Evolutionary conservation across 2,329 filamentous ascomycete genomes (phyloP).

Genomic region (Lasiodiplodia hormozganensis): DNA sequence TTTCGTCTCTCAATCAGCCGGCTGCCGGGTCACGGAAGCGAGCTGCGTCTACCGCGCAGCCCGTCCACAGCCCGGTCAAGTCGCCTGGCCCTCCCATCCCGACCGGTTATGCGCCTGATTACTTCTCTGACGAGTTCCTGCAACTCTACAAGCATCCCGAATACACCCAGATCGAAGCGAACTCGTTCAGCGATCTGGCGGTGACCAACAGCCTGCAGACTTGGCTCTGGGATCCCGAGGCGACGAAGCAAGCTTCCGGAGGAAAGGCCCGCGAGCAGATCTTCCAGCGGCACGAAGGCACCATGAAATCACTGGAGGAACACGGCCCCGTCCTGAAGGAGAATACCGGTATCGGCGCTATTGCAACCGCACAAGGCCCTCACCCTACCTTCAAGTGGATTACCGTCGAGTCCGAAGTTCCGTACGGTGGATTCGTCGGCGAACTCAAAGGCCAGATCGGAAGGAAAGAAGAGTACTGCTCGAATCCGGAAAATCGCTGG

Average conservation of each 20-base stretch:
- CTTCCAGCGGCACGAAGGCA: constrained; percentile 67
- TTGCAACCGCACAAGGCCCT: constrained; percentile 59
- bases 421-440: constrained; percentile 63
- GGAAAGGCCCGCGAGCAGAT: constrained; percentile 69
- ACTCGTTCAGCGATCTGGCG: constrained; percentile 77
- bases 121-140: constrained; percentile 78
- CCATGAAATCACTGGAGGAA: constrained; percentile 61
- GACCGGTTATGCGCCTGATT: constrained; percentile 68
- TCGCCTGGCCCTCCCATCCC: constrained; percentile 68
- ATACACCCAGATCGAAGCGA: constrained; percentile 66
- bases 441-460: constrained; percentile 71
- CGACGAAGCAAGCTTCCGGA: constrained; percentile 71
- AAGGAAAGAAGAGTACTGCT: constrained; percentile 55
- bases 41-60: constrained; percentile 57
- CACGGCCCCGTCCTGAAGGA: constrained; percentile 60
- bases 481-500: constrained; percentile 56
- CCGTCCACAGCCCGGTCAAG: constrained; percentile 68
- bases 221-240: constrained; percentile 79
- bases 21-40: constrained; percentile 68
- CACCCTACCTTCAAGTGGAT: constrained; percentile 76
- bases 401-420: constrained; percentile 60
- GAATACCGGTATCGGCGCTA: constrained; percentile 59
- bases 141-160: constrained; percentile 72
- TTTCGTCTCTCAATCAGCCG: constrained; percentile 71
- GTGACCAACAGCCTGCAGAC: constrained; percentile 76